Evolutionary conservation across 495 filamentous ascomycete genomes (phyloP).

Genomic region (Glarea lozoyensis): DNA sequence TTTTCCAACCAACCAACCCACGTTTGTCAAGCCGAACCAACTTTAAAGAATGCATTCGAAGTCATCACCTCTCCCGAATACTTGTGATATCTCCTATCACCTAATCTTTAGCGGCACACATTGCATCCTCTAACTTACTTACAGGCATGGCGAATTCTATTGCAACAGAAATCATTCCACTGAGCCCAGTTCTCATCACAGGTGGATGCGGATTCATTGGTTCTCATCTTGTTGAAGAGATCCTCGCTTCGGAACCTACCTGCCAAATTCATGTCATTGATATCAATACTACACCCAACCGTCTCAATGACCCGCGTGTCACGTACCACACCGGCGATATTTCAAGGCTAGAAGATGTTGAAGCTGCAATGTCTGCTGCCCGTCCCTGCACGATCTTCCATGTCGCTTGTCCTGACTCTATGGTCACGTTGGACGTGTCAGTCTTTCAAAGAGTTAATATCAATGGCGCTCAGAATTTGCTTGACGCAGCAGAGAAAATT

Average conservation of each 20-base stretch:
- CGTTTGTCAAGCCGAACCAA: too few relatives aligned
- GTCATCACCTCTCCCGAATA: too few relatives aligned
- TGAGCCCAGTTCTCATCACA: constrained; percentile 40
- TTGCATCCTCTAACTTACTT: too few relatives aligned
- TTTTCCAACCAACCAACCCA: too few relatives aligned
- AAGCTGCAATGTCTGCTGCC: constrained; percentile 9
- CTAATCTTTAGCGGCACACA: too few relatives aligned
- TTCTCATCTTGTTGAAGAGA: constrained; percentile 36
- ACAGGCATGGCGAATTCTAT: too few relatives aligned
- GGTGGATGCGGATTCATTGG: constrained; percentile 46
- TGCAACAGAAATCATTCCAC: too few relatives aligned
- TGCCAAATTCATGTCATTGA: constrained; percentile 21
- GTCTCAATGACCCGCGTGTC: constrained; percentile 3
- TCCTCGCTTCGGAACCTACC: constrained; percentile 21
- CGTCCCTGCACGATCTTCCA: constrained; percentile 23
- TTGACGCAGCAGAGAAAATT: constrained; percentile 20
- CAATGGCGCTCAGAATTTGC: constrained; percentile 33
- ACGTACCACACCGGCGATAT: constrained; percentile 22
- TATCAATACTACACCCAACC: constrained; percentile 16
- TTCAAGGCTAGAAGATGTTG: constrained; percentile 6
- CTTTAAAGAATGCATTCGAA: too few relatives aligned
- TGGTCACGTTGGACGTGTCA: constrained; percentile 1
- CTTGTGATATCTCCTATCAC: too few relatives aligned
- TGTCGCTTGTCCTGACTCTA: constrained; percentile 18
- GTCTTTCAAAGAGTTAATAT: constrained; percentile 30